Percentiles rank a stretch among this genome's conserved stretches.
phyloP scores from a whole-genome alignment of 768 basidiomycete genomes.

The Phaeolepiota aurea region DNA sequence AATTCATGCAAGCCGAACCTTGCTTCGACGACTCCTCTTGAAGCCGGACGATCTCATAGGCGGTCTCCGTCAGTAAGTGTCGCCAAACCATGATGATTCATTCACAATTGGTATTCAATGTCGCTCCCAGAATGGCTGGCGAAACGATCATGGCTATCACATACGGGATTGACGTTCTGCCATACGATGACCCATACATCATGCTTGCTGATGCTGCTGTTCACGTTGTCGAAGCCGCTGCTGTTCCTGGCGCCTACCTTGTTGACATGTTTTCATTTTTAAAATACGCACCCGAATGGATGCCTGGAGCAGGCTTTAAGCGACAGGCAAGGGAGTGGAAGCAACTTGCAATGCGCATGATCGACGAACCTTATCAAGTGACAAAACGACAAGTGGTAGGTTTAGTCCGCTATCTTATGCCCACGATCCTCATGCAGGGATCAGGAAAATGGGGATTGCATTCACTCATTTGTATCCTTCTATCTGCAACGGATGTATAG shows the following conservation, averaged over 20 bases:
- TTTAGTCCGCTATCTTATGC: neutral
- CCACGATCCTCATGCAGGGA: neutral
- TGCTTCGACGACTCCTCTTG: too few species aligned
- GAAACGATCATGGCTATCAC: constrained; percentile 17
- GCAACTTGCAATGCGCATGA: neutral
- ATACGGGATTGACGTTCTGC: constrained; percentile 30
- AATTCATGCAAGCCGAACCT: too few species aligned
- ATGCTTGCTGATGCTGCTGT: constrained; percentile 22
- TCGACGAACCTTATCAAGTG: neutral
- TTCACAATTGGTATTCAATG: too few species aligned
- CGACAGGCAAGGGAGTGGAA: constrained; percentile 36
- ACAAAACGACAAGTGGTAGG: neutral
- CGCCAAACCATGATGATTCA: too few species aligned
- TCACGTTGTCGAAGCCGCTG: constrained; percentile 18
- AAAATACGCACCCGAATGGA: constrained; percentile 40
- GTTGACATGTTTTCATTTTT: constrained; percentile 27
- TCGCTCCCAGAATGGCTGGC: neutral
- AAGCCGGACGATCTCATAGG: too few species aligned
- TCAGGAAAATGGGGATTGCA: neutral
- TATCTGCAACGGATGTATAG: constrained; percentile 12
- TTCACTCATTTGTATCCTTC: constrained; percentile 11
- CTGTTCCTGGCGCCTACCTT: constrained; percentile 25
- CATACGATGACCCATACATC: constrained; percentile 29
- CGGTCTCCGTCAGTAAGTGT: too few species aligned
- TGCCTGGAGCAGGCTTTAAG: constrained; percentile 49